phyloP scores from a whole-genome alignment of 768 basidiomycete genomes.

The Tricholoma bakamatsutake region DNA sequence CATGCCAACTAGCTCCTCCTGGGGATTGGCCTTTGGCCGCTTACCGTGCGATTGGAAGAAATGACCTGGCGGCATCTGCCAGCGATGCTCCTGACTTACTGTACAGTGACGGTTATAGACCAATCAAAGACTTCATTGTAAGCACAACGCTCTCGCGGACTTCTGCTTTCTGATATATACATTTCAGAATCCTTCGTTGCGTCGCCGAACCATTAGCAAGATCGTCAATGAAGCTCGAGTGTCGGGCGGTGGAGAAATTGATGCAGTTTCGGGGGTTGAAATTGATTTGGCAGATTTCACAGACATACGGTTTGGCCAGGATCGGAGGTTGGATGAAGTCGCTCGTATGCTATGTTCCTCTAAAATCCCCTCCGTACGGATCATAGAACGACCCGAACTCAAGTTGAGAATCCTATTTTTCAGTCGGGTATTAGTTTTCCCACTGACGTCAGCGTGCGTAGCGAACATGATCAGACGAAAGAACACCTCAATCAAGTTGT shows the following conservation, averaged over 20 bases:
- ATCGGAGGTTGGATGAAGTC: constrained; percentile 87
- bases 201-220: constrained; percentile 45
- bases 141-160: constrained; percentile 11
- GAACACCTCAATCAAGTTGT: constrained; percentile 80
- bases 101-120: constrained; percentile 48
- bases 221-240: constrained; percentile 46
- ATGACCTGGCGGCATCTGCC: constrained; percentile 68
- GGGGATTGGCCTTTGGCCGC: constrained; percentile 65
- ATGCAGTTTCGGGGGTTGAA: constrained; percentile 64
- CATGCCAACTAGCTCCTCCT: constrained; percentile 76
- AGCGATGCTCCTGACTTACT: constrained; percentile 39
- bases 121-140: constrained; percentile 55
- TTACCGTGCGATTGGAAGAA: constrained; percentile 65
- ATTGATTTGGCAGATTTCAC: constrained; percentile 69
- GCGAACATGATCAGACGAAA: constrained; percentile 83
- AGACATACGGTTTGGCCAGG: constrained; percentile 83
- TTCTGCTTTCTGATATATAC: constrained; percentile 5
- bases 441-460: constrained; percentile 23
- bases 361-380: constrained; percentile 54
- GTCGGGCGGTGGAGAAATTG: constrained; percentile 49
- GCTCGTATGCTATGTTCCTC: constrained; percentile 87
- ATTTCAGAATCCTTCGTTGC: constrained; percentile 42
- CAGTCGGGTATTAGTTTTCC: background rate
- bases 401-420: constrained; percentile 39
- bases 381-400: constrained; percentile 61